Conservation (phyloP, 2,329 filamentous ascomycete species). For the Chalaropsis thielavioides region DNA sequence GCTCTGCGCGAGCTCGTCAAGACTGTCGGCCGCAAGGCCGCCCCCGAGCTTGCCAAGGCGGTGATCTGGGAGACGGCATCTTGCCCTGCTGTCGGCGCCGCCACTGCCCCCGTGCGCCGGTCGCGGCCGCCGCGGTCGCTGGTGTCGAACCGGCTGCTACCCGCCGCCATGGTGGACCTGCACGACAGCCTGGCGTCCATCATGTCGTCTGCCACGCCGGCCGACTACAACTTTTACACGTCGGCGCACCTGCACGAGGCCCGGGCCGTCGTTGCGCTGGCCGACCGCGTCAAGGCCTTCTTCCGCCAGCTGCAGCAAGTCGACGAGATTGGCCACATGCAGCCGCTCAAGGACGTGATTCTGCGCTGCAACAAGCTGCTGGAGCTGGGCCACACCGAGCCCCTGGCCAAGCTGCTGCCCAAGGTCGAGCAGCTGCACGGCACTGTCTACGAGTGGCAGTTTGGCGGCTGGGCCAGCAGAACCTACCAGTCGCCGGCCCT, state of each 20-base stretch:
- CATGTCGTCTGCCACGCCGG: constrained; percentile 25
- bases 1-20: constrained; percentile 34
- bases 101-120: constrained; percentile 26
- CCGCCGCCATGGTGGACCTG: constrained; percentile 50
- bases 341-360: constrained; percentile 63
- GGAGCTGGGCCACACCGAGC: constrained; percentile 62
- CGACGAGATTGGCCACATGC: constrained; percentile 57
- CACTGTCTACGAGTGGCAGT: constrained; percentile 86
- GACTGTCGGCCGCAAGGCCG: constrained; percentile 29
- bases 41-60: constrained; percentile 21
- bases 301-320: constrained; percentile 57
- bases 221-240: constrained; percentile 75
- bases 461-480: constrained; percentile 67
- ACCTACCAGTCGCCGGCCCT: constrained; percentile 54
- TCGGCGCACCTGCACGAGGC: constrained; percentile 65
- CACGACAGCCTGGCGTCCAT: constrained; percentile 41
- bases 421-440: constrained; percentile 77
- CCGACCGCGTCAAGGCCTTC: constrained; percentile 52
- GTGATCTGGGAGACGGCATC: constrained; percentile 18
- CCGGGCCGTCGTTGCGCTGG: constrained; percentile 54
- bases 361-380: constrained; percentile 60
- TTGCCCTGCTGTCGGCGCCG: constrained; percentile 19
- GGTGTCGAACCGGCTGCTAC: constrained; percentile 38
- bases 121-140: no score
- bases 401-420: constrained; percentile 71